Conservation (phyloP, 805 yeast species). For the Monosporozyma yasuniensis region DNA sequence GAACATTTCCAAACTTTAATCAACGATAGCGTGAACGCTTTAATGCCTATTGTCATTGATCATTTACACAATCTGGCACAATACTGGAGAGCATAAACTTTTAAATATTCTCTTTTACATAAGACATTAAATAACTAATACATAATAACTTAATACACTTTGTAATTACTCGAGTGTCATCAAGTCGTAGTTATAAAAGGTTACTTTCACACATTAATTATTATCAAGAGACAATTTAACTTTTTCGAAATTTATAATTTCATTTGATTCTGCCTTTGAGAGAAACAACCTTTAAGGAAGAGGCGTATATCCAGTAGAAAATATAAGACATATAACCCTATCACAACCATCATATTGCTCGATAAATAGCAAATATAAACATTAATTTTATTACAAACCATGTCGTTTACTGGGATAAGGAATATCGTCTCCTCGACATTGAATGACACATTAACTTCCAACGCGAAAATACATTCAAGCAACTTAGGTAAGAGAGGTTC, state of each 20-base stretch:
- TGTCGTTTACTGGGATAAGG: not conserved
- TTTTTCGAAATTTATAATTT: not conserved
- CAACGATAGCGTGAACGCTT: slow-evolving; percentile 88
- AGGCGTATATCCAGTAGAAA: not conserved
- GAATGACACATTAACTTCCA: not conserved
- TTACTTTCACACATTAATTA: not conserved
- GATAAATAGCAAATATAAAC: too few species aligned
- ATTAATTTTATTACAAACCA: too few species aligned
- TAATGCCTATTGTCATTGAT: slow-evolving; percentile 90
- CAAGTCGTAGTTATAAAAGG: not conserved
- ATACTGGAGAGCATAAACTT: slow-evolving; percentile 77
- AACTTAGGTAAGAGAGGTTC: not conserved
- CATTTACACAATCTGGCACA: slow-evolving; percentile 92
- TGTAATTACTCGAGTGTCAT: too few species aligned
- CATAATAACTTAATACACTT: too few species aligned
- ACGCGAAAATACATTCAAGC: not conserved
- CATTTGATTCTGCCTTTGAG: not conserved
- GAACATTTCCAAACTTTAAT: slow-evolving; percentile 88
- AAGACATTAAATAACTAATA: not conserved
- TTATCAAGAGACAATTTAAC: not conserved
- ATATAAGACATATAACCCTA: too few species aligned
- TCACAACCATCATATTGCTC: too few species aligned
- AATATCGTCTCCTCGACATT: not conserved
- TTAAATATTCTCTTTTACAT: not conserved
- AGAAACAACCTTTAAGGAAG: not conserved